phyloP scores from a whole-genome alignment of 345 rosid species.

The Barbarea vulgaris region DNA sequence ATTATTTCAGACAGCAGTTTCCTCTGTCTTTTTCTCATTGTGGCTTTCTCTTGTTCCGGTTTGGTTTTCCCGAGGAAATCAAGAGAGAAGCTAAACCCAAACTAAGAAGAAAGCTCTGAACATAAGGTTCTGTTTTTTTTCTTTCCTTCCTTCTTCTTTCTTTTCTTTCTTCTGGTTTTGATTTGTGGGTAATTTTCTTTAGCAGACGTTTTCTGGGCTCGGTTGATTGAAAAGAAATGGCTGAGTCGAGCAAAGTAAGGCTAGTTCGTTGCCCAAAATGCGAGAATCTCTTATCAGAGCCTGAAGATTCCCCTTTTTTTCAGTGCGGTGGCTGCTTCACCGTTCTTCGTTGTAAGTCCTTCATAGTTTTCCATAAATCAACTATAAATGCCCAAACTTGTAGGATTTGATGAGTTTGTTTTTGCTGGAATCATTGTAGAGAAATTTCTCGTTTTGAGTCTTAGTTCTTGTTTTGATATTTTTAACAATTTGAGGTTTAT shows the following conservation, averaged over 20 bases:
- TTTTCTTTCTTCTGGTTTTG: neutral
- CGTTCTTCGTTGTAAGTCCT: constrained; percentile 74
- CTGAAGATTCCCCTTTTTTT: constrained; percentile 72
- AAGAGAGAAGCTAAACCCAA: constrained; percentile 22
- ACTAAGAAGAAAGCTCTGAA: constrained; percentile 14
- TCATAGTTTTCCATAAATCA: neutral
- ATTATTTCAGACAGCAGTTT: constrained; percentile 18
- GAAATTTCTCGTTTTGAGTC: neutral
- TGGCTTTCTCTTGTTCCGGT: constrained; percentile 24
- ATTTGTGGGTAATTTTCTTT: neutral
- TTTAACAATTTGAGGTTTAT: neutral
- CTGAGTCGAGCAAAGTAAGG: constrained; percentile 66
- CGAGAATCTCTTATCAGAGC: constrained; percentile 85
- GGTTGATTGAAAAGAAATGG: constrained; percentile 44
- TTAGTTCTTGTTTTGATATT: neutral
- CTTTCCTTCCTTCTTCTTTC: neutral
- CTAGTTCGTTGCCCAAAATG: constrained; percentile 94
- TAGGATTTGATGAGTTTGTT: neutral
- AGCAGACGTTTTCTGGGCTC: neutral
- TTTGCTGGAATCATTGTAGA: constrained; percentile 2
- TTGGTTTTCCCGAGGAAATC: constrained; percentile 30
- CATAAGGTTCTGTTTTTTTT: constrained; percentile 14
- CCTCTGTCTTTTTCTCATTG: constrained; percentile 30
- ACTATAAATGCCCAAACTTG: neutral
- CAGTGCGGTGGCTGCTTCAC: constrained; percentile 97